Conservation (phyloP, 805 yeast species). For the Wickerhamiella occidentalis region DNA sequence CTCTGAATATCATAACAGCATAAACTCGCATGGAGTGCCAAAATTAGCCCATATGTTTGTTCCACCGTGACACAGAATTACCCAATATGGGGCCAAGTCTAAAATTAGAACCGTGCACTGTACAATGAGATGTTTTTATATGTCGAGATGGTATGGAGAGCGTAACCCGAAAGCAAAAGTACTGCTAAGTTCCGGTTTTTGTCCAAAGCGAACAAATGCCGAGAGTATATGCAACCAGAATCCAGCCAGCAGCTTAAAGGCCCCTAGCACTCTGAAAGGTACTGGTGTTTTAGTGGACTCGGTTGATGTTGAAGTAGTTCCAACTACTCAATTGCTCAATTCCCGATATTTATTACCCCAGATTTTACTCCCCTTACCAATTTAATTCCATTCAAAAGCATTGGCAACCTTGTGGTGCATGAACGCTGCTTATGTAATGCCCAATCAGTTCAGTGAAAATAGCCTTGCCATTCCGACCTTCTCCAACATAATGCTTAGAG, state of each 20-base stretch:
- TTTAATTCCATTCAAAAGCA: neutral
- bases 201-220: neutral
- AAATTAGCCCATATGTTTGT: neutral
- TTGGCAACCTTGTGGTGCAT: neutral
- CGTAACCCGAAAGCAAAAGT: neutral
- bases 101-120: neutral
- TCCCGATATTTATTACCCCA: neutral
- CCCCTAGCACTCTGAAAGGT: no score
- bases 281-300: no score
- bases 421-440: neutral
- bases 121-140: neutral
- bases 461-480: constrained; percentile 2
- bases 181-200: neutral
- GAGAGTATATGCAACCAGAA: neutral
- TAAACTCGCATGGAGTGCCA: neutral
- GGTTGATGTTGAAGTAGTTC: no score
- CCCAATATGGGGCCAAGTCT: neutral
- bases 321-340: neutral
- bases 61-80: neutral
- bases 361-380: neutral
- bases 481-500: constrained; percentile 10
- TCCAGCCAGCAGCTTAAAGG: neutral
- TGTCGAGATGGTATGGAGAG: neutral
- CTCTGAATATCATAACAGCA: no score
- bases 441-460: neutral